A percentile compares a stretch with the other conserved stretches of the same genome.
These are phyloP conservation scores for Podila minutissima DNA, from an alignment of 192 early-diverging fungal species.

Conservation along the genomic window DNA sequence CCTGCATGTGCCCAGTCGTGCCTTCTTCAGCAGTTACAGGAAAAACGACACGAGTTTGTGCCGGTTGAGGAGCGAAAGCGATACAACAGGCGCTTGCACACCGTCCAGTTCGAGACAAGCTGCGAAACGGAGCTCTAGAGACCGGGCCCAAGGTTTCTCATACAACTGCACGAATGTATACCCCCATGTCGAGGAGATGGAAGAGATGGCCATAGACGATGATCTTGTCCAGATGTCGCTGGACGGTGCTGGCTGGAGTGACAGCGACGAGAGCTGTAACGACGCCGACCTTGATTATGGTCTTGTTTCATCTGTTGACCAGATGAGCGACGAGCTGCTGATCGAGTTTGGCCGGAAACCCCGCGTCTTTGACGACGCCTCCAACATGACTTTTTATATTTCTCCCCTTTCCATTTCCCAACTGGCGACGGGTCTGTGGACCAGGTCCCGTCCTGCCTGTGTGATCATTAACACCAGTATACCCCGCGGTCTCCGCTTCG, in stretches of 20 bases:
- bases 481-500: slow-evolving; percentile 24
- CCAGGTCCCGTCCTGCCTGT: slow-evolving; percentile 27
- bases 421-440: slow-evolving; percentile 27
- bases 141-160: background rate
- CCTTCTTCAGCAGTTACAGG: slow-evolving; percentile 19
- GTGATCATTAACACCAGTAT: slow-evolving; percentile 48
- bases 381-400: slow-evolving; percentile 31
- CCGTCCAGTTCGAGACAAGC: background rate
- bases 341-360: slow-evolving; percentile 35
- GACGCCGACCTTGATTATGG: background rate
- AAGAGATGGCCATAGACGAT: slow-evolving; percentile 6
- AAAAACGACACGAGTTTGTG: background rate
- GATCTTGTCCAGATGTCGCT: background rate
- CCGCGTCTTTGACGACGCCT: slow-evolving; percentile 25
- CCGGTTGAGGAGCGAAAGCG: background rate
- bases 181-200: slow-evolving; percentile 17
- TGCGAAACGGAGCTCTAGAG: background rate
- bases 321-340: slow-evolving; percentile 8
- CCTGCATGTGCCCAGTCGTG: slow-evolving; percentile 1
- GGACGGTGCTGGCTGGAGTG: slow-evolving; percentile 1
- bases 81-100: background rate
- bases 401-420: slow-evolving; percentile 31
- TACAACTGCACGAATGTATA: slow-evolving; percentile 24
- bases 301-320: slow-evolving; percentile 1
- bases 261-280: slow-evolving; percentile 15